Base-by-base conservation (phyloP, 306 rosid genomes). In the Echinosophora koreensis region DNA sequence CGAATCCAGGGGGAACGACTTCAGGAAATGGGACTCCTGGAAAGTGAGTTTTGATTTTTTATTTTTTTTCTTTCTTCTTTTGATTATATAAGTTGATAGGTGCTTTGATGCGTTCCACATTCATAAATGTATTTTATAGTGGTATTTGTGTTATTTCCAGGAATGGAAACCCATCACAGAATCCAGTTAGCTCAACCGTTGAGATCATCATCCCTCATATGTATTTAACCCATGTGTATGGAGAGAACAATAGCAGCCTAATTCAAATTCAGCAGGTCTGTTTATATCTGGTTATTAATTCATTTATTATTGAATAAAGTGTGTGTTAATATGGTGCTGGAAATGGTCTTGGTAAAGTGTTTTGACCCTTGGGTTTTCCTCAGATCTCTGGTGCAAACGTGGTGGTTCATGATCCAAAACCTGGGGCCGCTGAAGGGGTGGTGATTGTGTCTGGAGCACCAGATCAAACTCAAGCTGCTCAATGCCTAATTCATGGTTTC, bases 401-500 rank as follows among this genome's bases (percentile, higher is more conserved):
- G 71, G 84, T 83, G 55, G 78, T 89, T 80, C 90, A 84, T 66
- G 93, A 91, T 66, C 76, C 87, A 44, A 88, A 88, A 42, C 89
- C 88, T 4, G 93, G 91, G 66, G 91, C 86, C 2, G 34, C 76
- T 2, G 97, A 91, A 80, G 90, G 88, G 51, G 41, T 77, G 72
- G 91, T 86, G 51, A 67, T 63, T 12, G 80, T 91, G 58, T 83
- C 89, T 4, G 98, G 98, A 74, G 59, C 85, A 18, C 87, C 90
- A 0, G 90, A 81, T 63, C 93, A 89, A 84, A 85, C 82, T 49
- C 89, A 81, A 16, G 81, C 83, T 77, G 94, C 98, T 35, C 96
- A 90, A 67, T 78, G 89, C 78, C 98, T 93, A 35, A 85, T 91
- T 78, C 98, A 93, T n/a, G 98, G 88, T 68, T 93, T 93, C 91